phyloP scores from a whole-genome alignment of 2,329 filamentous ascomycete genomes.

The Chrysoporthe deuterocubensis region DNA sequence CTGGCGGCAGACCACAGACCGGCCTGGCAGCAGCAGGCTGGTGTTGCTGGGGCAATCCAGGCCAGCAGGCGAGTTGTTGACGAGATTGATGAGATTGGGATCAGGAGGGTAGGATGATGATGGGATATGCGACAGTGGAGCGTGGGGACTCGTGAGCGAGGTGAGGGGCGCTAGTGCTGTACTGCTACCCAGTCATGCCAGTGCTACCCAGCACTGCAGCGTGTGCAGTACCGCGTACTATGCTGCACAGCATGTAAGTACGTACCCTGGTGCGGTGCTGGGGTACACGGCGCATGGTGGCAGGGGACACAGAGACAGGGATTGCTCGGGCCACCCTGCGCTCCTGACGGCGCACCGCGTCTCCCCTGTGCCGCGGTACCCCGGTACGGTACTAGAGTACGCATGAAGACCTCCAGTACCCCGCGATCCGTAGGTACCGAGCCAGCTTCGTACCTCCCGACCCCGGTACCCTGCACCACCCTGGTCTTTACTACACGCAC shows the following conservation, averaged over 20 bases:
- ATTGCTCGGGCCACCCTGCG: conserved; percentile 19
- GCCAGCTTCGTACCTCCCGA: not conserved
- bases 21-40: not conserved
- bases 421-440: not conserved
- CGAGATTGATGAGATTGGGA: not conserved
- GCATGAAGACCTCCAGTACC: not conserved
- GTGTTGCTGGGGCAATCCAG: not conserved
- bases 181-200: too few relatives aligned
- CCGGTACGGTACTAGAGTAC: not conserved
- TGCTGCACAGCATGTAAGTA: not conserved
- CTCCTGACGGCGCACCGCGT: conserved; percentile 11
- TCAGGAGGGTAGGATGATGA: not conserved
- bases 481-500: not conserved
- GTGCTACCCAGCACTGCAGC: too few relatives aligned
- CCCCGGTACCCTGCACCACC: too few relatives aligned
- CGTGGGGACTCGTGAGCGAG: not conserved
- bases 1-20: not conserved
- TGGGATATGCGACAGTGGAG: not conserved
- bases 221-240: not conserved
- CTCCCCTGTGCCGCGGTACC: not conserved
- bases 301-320: not conserved
- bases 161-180: too few relatives aligned
- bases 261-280: not conserved
- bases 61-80: not conserved
- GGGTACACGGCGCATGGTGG: not conserved